These are phyloP conservation scores for Saccharum spontaneum DNA, from an alignment of 176 grass and related monocot species.

Conservation along the genomic window DNA sequence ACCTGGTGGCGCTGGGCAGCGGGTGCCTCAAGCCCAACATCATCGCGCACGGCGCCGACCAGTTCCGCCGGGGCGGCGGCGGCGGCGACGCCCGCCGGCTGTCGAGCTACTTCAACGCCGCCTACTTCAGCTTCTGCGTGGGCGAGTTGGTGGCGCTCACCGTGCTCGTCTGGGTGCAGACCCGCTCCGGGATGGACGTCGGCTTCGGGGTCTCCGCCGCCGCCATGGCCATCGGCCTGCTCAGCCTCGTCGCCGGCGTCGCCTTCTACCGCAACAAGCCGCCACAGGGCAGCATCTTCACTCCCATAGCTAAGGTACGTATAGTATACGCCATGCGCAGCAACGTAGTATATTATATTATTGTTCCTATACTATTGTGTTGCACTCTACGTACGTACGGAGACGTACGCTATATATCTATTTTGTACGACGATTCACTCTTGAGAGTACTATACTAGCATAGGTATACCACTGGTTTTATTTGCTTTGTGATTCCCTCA, in stretches of 20 bases:
- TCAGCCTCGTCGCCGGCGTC: slow-evolving; percentile 59
- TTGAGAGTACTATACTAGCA: not conserved
- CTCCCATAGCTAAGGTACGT: slow-evolving; percentile 36
- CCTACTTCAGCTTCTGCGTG: slow-evolving; percentile 91
- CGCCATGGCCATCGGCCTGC: slow-evolving; percentile 57
- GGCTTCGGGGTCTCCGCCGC: slow-evolving; percentile 68
- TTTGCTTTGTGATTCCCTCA: too few relatives aligned
- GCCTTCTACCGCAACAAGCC: slow-evolving; percentile 79
- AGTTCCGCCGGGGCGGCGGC: slow-evolving; percentile 47
- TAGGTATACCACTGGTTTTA: too few relatives aligned
- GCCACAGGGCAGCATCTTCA: slow-evolving; percentile 91
- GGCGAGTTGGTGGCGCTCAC: slow-evolving; percentile 90
- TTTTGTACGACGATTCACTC: too few relatives aligned
- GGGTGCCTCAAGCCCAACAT: slow-evolving; percentile 92
- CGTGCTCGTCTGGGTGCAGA: slow-evolving; percentile 86
- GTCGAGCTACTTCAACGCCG: slow-evolving; percentile 87
- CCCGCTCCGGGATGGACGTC: slow-evolving; percentile 72
- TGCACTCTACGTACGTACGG: too few relatives aligned
- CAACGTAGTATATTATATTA: too few relatives aligned
- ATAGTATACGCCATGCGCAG: too few relatives aligned
- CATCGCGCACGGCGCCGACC: slow-evolving; percentile 79
- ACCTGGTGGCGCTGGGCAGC: slow-evolving; percentile 84
- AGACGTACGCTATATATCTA: too few relatives aligned
- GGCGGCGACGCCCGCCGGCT: slow-evolving; percentile 35
- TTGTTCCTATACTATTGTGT: too few relatives aligned